Evolutionary conservation across 164 flowering plant genomes (phyloP), one percentile per base, ranked within the genome.

Genomic region (Chloranthus sessilifolius): DNA sequence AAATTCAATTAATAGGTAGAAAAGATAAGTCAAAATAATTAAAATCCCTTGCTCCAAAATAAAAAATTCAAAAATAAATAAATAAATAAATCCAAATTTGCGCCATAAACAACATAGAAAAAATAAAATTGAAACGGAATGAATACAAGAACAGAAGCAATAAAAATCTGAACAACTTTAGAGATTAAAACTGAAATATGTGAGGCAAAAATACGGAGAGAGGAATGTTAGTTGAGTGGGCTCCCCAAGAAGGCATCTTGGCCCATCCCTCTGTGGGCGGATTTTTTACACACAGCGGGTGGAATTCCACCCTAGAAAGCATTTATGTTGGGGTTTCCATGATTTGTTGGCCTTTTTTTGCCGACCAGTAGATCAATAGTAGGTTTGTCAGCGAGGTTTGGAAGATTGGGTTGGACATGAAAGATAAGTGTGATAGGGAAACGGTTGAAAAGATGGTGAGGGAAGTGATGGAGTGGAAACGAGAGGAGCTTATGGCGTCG

Each of bases 231-330:
- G 63, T 71, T 28, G 50, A 37, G 1, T 71, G 69, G 68, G 64
- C 61, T 4, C 66, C 74, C 19, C 70, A 69, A 40, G 64, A 61
- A 34, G 52, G 53, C 27, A 66, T 65, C 3, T 47, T 66, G 22
- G 46, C 40, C 34, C 71, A 70, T 39, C 57, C 41, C 1, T 49
- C 72, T 2, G 59, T 71, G 2, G 75, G 68, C 0, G 75, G 69
- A 35, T 71, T 71, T 24, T 22, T 70, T 51, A 66, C 71, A 9
- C 71, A 66, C 55, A 43, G 60, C 7, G 71, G 68, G 15, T 59
- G 71, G 74, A 66, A 66, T 17, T 70, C 66, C 29, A 64, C 65
- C 17, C 22, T 63, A 41, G 64, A 63, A 49, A 59, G 67, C 49
- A 15, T 63, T 2, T 26, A 33, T 5, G 61, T 53, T 0, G 69